phyloP scores from a whole-genome alignment of 495 filamentous ascomycete genomes.

The Aspergillus nidulans region DNA sequence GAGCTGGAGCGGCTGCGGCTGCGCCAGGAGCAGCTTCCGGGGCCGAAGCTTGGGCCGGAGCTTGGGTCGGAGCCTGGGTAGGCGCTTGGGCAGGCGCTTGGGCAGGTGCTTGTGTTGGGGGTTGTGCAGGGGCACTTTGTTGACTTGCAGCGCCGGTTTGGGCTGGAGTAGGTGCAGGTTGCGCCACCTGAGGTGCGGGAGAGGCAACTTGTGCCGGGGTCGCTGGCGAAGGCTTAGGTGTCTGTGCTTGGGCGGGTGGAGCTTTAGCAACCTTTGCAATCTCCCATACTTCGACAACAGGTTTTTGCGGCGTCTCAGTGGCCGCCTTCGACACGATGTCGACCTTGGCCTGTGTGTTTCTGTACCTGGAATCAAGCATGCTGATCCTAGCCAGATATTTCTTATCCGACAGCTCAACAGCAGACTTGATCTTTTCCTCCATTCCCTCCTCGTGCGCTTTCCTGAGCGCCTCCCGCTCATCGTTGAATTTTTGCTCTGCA shows the following conservation, averaged over 20 bases:
- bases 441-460: slow-evolving; percentile 44
- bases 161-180: slow-evolving; percentile 21
- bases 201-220: slow-evolving; percentile 27
- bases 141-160: slow-evolving; percentile 12
- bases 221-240: slow-evolving; percentile 30
- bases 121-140: neutral
- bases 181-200: slow-evolving; percentile 24
- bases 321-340: slow-evolving; percentile 75
- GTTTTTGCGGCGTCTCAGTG: slow-evolving; percentile 72
- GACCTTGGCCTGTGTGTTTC: slow-evolving; percentile 62
- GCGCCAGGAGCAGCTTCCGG: slow-evolving; percentile 8
- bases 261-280: slow-evolving; percentile 68
- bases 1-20: neutral
- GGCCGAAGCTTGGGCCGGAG: slow-evolving; percentile 13
- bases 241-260: slow-evolving; percentile 35
- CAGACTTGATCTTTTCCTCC: slow-evolving; percentile 42
- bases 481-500: slow-evolving; percentile 47
- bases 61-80: too few species aligned
- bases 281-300: slow-evolving; percentile 82
- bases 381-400: slow-evolving; percentile 68
- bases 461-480: slow-evolving; percentile 60
- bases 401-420: slow-evolving; percentile 49
- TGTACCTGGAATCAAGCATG: slow-evolving; percentile 70
- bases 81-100: too few species aligned
- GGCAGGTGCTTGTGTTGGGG: slow-evolving; percentile 10